Evolutionary conservation across 768 basidiomycete genomes (phyloP).

Genomic region (Pleurotus eryngii): DNA sequence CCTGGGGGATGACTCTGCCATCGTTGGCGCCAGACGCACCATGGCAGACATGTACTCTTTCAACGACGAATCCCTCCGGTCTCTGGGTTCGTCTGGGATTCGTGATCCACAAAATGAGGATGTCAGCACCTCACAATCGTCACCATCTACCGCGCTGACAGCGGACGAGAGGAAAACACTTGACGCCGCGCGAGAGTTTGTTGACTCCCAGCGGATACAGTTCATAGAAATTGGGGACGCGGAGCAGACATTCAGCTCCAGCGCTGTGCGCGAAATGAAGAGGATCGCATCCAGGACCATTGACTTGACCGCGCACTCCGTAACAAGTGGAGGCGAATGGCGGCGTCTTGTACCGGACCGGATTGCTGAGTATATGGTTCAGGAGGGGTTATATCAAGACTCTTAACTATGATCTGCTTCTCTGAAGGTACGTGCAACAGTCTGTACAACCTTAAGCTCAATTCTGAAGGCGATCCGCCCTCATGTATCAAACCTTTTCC

Average conservation of each 20-base stretch:
- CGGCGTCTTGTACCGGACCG: constrained; percentile 38
- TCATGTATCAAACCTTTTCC: constrained; percentile 6
- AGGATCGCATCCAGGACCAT: constrained; percentile 3
- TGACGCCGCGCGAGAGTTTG: constrained; percentile 43
- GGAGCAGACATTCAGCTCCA: constrained; percentile 66
- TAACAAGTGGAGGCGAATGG: constrained; percentile 30
- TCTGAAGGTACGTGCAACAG: constrained; percentile 2
- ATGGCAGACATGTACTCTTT: constrained; percentile 2
- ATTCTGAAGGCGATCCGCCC: constrained; percentile 8
- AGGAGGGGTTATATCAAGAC: constrained; percentile 41
- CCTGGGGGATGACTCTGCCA: constrained; percentile 48
- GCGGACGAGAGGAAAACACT: constrained; percentile 14
- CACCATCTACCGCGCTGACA: constrained; percentile 2
- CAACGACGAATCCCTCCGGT: not conserved
- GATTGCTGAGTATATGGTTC: constrained; percentile 50
- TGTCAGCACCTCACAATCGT: not conserved
- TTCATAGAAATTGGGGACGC: constrained; percentile 60
- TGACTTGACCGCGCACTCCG: constrained; percentile 16
- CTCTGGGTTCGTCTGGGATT: not conserved
- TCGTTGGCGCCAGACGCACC: constrained; percentile 65
- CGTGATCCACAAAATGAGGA: not conserved
- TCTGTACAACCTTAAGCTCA: not conserved
- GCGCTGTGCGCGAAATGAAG: constrained; percentile 52
- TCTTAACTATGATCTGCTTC: not conserved
- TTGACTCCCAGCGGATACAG: constrained; percentile 46